Percentiles rank a stretch among this genome's conserved stretches.
Evolutionary conservation across 2,329 filamentous ascomycete genomes (phyloP).

Genomic region (Pseudocercospora cruenta): DNA sequence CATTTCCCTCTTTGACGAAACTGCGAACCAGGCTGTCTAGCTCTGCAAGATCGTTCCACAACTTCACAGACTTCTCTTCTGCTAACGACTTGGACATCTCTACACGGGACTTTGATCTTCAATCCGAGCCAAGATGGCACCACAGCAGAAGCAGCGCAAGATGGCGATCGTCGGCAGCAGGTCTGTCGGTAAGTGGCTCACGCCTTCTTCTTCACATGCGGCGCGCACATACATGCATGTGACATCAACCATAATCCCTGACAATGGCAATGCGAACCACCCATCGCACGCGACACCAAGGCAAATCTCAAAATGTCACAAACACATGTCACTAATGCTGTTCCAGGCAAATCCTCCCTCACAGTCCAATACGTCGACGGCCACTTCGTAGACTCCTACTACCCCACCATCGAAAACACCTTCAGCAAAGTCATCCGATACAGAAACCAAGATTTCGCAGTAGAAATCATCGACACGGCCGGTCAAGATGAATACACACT

Average conservation of each 20-base stretch:
- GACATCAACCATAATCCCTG: slow-evolving; percentile 9
- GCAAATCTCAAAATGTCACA: slow-evolving; percentile 3
- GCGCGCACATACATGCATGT: background rate
- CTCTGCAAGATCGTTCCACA: slow-evolving; percentile 11
- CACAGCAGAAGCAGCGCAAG: slow-evolving; percentile 84
- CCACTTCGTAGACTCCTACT: slow-evolving; percentile 98
- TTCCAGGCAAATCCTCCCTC: slow-evolving; percentile 89
- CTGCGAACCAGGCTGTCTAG: slow-evolving; percentile 1
- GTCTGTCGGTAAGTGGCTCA: slow-evolving; percentile 71
- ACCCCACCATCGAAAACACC: slow-evolving; percentile 98
- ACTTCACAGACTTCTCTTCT: background rate
- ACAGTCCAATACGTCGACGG: slow-evolving; percentile 97
- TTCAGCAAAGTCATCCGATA: slow-evolving; percentile 94
- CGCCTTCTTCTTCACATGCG: background rate
- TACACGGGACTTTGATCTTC: background rate
- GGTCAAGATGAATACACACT: slow-evolving; percentile 98
- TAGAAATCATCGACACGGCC: slow-evolving; percentile 97
- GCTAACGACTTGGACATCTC: background rate
- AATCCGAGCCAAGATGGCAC: slow-evolving; percentile 57
- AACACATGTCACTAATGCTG: too few species aligned
- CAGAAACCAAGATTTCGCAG: slow-evolving; percentile 90
- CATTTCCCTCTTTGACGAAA: background rate
- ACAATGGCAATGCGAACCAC: slow-evolving; percentile 12
- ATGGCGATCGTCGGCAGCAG: slow-evolving; percentile 94
- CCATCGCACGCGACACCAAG: background rate